phyloP scores from a whole-genome alignment of 75 land plant genomes.

The Azolla pinnata region DNA sequence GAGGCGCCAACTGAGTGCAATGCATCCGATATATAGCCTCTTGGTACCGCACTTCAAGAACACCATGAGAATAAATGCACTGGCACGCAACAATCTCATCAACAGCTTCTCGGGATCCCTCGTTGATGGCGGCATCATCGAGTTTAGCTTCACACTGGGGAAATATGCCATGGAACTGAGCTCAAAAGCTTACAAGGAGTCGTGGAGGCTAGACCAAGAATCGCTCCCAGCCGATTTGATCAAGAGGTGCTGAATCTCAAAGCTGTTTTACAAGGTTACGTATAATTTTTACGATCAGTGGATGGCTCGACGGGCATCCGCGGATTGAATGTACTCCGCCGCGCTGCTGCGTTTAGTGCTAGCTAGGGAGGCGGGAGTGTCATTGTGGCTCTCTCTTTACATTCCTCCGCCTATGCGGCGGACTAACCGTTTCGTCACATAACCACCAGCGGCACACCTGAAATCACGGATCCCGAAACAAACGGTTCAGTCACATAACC shows the following conservation, averaged over 20 bases:
- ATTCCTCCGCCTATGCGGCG: too few relatives aligned
- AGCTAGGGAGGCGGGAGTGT: neutral
- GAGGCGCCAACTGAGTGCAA: constrained; percentile 49
- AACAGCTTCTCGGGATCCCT: constrained; percentile 16
- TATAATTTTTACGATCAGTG: too few relatives aligned
- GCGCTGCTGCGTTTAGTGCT: neutral
- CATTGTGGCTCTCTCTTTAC: neutral
- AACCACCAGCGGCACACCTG: too few relatives aligned
- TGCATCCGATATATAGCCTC: constrained; percentile 59
- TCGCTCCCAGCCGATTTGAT: constrained; percentile 65
- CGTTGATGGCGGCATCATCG: constrained; percentile 50
- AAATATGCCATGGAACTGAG: constrained; percentile 62
- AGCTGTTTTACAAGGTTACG: too few relatives aligned
- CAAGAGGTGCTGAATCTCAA: constrained; percentile 31
- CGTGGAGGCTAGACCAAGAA: constrained; percentile 66
- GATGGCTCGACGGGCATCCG: too few relatives aligned
- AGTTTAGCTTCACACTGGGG: constrained; percentile 53
- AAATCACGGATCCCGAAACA: too few relatives aligned
- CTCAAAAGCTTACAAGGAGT: constrained; percentile 43
- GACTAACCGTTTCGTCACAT: too few relatives aligned
- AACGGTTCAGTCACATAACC: neutral
- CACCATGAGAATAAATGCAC: constrained; percentile 67
- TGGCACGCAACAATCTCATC: constrained; percentile 52
- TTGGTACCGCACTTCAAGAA: constrained; percentile 59
- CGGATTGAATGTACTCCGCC: too few relatives aligned